phyloP scores from a whole-genome alignment of 768 basidiomycete genomes.

The Sporobolomyces phaffii region DNA sequence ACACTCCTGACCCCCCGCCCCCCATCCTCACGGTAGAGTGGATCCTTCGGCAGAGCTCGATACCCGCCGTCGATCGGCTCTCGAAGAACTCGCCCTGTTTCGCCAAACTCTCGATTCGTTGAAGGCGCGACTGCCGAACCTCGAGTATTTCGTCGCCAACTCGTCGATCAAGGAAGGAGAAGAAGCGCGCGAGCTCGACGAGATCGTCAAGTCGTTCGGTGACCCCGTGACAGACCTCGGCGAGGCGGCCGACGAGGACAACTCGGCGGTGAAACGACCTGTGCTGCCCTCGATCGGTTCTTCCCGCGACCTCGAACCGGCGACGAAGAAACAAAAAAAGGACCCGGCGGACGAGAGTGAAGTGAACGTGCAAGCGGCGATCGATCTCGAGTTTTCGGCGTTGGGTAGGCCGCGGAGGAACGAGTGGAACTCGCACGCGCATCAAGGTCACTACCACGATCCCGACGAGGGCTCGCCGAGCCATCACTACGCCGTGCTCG shows the following conservation, averaged over 20 bases:
- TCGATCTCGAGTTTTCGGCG: constrained; percentile 31
- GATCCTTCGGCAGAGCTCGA: constrained; percentile 16
- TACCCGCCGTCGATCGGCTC: constrained; percentile 13
- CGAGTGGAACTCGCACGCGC: neutral
- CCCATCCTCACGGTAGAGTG: constrained; percentile 1
- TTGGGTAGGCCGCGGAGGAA: constrained; percentile 22
- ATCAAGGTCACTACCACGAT: neutral
- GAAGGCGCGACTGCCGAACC: constrained; percentile 20
- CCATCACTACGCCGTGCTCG: constrained; percentile 1
- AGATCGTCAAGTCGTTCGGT: constrained; percentile 16
- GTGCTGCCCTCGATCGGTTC: neutral
- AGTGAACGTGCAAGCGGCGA: constrained; percentile 24
- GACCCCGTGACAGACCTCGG: constrained; percentile 21
- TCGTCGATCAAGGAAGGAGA: constrained; percentile 7
- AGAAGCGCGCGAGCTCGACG: constrained; percentile 19
- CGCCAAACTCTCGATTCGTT: constrained; percentile 33
- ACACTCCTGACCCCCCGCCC: neutral
- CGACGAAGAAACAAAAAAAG: constrained; percentile 14
- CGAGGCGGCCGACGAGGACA: neutral
- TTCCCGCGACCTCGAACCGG: neutral
- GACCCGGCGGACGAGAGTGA: constrained; percentile 22
- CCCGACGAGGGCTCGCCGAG: neutral
- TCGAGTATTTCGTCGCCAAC: constrained; percentile 32
- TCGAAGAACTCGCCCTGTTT: constrained; percentile 31
- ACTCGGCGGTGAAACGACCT: neutral